Conservation (phyloP, 2,329 filamentous ascomycete species). For the Xylaria sp. region DNA sequence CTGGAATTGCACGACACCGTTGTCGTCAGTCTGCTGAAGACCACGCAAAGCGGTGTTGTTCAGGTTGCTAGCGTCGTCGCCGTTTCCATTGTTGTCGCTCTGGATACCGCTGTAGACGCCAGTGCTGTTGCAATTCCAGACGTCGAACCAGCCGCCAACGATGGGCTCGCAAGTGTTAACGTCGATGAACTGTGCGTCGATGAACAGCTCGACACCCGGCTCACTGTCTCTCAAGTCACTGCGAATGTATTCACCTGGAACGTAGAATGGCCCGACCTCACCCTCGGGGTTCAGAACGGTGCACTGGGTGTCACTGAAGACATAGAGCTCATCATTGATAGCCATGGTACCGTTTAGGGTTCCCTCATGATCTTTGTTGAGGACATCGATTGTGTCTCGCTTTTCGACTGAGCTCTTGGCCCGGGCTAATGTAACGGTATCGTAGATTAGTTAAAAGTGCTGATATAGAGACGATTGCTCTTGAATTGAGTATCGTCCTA, state of each 20-base stretch:
- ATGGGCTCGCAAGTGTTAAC: not conserved
- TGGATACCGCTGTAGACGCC: constrained; percentile 1
- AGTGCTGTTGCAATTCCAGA: not conserved
- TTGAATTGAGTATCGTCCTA: not conserved
- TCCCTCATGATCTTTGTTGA: constrained; percentile 16
- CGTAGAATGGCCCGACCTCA: constrained; percentile 25
- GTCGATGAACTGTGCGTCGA: constrained; percentile 4
- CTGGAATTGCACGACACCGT: not conserved
- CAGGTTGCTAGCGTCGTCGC: constrained; percentile 1
- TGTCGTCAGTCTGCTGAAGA: not conserved
- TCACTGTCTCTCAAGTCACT: not conserved
- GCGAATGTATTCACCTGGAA: constrained; percentile 5
- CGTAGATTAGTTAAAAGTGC: not conserved
- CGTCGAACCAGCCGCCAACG: constrained; percentile 1
- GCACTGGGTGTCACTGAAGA: constrained; percentile 15
- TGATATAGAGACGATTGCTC: not conserved
- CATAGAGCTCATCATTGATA: constrained; percentile 16
- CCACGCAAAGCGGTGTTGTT: constrained; percentile 2
- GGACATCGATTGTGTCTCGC: constrained; percentile 13
- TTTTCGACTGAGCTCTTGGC: constrained; percentile 12
- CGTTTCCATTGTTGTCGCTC: not conserved
- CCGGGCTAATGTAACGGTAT: not conserved
- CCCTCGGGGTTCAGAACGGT: constrained; percentile 22
- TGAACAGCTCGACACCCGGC: not conserved
- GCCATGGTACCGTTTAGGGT: constrained; percentile 6